phyloP scores from a whole-genome alignment of 2,329 filamentous ascomycete species.

The Beauveria pseudobassiana region DNA sequence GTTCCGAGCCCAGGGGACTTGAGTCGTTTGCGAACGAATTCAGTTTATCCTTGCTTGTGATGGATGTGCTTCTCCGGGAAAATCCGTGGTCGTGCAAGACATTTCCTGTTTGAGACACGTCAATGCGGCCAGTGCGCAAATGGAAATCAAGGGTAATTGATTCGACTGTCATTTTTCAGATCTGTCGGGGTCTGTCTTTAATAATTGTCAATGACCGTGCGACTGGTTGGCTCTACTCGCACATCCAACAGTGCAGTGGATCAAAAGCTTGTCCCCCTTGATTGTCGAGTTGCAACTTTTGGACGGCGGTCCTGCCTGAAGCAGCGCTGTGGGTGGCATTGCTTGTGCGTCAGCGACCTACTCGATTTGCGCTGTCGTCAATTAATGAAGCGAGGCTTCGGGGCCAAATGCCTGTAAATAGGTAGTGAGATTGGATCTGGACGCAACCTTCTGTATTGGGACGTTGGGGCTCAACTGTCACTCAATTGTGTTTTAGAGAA shows the following conservation, averaged over 20 bases:
- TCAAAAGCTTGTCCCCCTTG: neutral
- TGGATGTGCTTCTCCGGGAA: neutral
- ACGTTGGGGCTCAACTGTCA: neutral
- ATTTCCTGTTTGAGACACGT: neutral
- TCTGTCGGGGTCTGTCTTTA: too few species aligned
- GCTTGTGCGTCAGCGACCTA: slow-evolving; percentile 2
- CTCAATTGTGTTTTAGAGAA: neutral
- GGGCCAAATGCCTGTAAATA: neutral
- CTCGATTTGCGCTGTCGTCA: slow-evolving; percentile 2
- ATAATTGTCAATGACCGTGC: neutral
- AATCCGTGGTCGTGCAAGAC: neutral
- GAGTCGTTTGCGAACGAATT: neutral
- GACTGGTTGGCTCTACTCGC: neutral
- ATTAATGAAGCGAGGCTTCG: neutral
- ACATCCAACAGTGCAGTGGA: neutral
- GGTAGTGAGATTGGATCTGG: slow-evolving; percentile 3
- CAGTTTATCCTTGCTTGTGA: neutral
- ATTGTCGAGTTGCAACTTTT: neutral
- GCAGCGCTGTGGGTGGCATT: neutral
- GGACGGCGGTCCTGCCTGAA: neutral
- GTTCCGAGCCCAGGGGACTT: neutral
- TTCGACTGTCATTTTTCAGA: too few species aligned
- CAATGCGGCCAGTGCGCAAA: neutral
- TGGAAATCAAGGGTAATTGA: too few species aligned
- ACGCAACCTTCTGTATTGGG: neutral